Conservation (phyloP, 108 stramenopile genomes). For the Parmales sp. region DNA sequence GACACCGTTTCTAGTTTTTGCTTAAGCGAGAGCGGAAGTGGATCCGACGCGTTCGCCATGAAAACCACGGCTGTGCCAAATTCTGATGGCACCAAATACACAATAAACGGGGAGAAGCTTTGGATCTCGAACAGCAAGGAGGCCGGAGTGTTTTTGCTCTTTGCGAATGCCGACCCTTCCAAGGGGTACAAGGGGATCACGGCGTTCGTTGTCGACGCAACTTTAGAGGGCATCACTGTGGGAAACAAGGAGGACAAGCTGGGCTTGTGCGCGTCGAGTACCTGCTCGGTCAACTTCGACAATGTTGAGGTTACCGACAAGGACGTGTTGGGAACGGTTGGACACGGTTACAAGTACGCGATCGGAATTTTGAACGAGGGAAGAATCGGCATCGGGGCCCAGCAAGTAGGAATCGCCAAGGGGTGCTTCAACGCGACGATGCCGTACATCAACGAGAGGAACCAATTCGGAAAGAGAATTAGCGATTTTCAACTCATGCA, state of each 20-base stretch:
- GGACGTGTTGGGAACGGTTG: slow-evolving; percentile 76
- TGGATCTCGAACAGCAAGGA: slow-evolving; percentile 88
- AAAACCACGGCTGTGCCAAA: slow-evolving; percentile 59
- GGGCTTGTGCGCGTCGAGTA: slow-evolving; percentile 78
- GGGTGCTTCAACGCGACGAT: slow-evolving; percentile 75
- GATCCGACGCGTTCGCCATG: slow-evolving; percentile 89
- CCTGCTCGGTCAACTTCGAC: slow-evolving; percentile 77
- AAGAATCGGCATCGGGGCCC: slow-evolving; percentile 85
- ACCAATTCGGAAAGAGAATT: slow-evolving; percentile 76
- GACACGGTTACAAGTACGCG: slow-evolving; percentile 83
- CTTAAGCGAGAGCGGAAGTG: slow-evolving; percentile 74
- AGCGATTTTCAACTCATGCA: slow-evolving; percentile 64
- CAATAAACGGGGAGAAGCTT: slow-evolving; percentile 75
- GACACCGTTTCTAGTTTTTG: slow-evolving; percentile 76
- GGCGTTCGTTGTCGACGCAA: slow-evolving; percentile 79
- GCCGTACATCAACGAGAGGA: slow-evolving; percentile 79
- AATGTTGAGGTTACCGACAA: slow-evolving; percentile 63
- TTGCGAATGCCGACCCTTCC: slow-evolving; percentile 74
- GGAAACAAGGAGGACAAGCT: slow-evolving; percentile 83
- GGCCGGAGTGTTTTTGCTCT: slow-evolving; percentile 80
- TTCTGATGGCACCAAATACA: slow-evolving; percentile 62
- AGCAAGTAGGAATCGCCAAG: slow-evolving; percentile 86
- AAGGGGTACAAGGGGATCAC: slow-evolving; percentile 89
- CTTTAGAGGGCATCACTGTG: slow-evolving; percentile 62
- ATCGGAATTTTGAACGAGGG: slow-evolving; percentile 95